These are phyloP conservation scores for Evansstolkia leycettana DNA, from an alignment of 495 filamentous ascomycete genomes.

Conservation along the genomic window DNA sequence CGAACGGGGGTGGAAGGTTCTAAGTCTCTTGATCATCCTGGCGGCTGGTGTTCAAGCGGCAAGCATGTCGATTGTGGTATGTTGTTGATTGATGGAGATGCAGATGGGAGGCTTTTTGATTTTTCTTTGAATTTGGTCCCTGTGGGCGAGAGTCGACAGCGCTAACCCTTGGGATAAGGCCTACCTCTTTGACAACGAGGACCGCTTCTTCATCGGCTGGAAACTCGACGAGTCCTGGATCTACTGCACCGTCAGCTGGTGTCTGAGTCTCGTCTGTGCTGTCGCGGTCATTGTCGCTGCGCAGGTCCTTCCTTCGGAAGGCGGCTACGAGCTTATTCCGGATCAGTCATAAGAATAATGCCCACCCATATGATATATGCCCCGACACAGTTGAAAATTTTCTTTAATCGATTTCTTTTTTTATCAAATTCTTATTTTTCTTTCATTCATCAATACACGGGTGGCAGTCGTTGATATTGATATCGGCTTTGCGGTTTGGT, in stretches of 20 bases:
- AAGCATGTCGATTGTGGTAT: constrained; percentile 69
- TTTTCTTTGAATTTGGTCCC: not conserved
- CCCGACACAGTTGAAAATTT: too few relatives aligned
- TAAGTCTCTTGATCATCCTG: constrained; percentile 49
- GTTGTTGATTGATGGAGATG: too few relatives aligned
- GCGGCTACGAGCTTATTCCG: constrained; percentile 71
- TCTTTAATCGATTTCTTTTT: too few relatives aligned
- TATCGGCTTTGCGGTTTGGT: too few relatives aligned
- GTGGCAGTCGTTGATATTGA: too few relatives aligned
- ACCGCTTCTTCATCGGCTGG: constrained; percentile 81
- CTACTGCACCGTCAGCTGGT: constrained; percentile 65
- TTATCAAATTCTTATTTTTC: too few relatives aligned
- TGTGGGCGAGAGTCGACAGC: not conserved
- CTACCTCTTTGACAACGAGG: constrained; percentile 75
- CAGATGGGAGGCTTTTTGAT: too few relatives aligned
- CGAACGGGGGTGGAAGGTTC: constrained; percentile 64
- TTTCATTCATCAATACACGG: too few relatives aligned
- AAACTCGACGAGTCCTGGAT: constrained; percentile 65
- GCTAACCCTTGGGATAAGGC: constrained; percentile 40
- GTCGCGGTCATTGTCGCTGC: constrained; percentile 50
- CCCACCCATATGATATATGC: too few relatives aligned
- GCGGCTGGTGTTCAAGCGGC: constrained; percentile 51
- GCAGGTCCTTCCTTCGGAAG: constrained; percentile 61
- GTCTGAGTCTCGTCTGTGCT: constrained; percentile 47
- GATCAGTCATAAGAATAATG: constrained; percentile 14